phyloP scores from a whole-genome alignment of 2,329 filamentous ascomycete species.

The Colletotrichum plurivorum region DNA sequence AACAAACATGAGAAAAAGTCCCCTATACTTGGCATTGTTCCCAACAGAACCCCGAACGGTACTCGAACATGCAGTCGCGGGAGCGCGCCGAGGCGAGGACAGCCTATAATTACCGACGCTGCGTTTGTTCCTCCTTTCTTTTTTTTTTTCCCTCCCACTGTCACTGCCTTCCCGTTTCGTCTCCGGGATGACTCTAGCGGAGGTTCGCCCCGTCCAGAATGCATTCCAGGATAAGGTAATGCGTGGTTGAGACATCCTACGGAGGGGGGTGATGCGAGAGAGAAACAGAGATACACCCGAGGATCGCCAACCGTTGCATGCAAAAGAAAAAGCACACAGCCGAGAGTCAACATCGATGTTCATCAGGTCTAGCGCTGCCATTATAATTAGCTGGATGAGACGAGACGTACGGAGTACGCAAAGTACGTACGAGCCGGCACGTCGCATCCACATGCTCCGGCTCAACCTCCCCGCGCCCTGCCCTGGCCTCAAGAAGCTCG shows the following conservation, averaged over 20 bases:
- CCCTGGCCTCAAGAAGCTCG: neutral
- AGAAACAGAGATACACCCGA: slow-evolving; percentile 6
- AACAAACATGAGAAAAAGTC: too few relatives aligned
- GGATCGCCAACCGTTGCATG: slow-evolving; percentile 25
- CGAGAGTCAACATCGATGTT: neutral
- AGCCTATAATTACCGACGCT: neutral
- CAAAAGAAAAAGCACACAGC: slow-evolving; percentile 4
- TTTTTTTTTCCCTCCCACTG: neutral
- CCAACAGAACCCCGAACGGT: neutral
- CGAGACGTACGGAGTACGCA: neutral
- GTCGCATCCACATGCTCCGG: neutral
- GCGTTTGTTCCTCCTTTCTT: slow-evolving; percentile 8
- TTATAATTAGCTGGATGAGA: neutral
- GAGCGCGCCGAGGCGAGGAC: slow-evolving; percentile 15
- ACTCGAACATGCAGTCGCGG: slow-evolving; percentile 10
- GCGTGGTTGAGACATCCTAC: too few relatives aligned
- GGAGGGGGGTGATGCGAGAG: neutral
- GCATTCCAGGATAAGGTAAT: slow-evolving; percentile 20
- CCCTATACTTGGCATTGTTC: neutral
- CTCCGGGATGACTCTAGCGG: slow-evolving; percentile 19
- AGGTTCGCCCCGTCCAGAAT: slow-evolving; percentile 2
- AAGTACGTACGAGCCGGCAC: neutral
- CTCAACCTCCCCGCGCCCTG: neutral
- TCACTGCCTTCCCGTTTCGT: slow-evolving; percentile 24
- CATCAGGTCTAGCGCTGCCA: too few relatives aligned